Base-by-base conservation (phyloP, 163 green algal species). In the Chloromonas sp. region DNA sequence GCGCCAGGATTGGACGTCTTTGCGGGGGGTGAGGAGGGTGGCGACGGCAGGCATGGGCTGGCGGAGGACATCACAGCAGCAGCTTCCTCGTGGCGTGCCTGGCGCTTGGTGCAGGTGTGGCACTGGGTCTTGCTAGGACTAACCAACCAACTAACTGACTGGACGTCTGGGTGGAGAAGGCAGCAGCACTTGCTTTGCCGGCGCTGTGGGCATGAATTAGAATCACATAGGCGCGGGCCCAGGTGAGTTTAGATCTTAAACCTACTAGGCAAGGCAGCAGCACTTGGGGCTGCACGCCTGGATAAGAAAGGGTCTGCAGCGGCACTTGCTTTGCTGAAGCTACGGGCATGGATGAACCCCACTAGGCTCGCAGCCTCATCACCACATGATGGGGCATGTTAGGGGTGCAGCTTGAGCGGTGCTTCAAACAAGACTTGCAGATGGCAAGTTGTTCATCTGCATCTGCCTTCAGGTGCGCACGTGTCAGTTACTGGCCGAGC, bases 91-190 rank as follows among this genome's bases (percentile, higher is more conserved):
- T 92, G 93, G 79, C 84, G 87, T 0, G 87, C 90, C 0, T 96
- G 93, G 93, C 89, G 91, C 58, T 88, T 91, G 15, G 86, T 93
- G 60, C 87, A 92, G 87, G 88, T 93, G 81, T 14, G 76, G 2
- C 36, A 15, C 3, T 2, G 77, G 5, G 66, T 74, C 11, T 74
- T 5, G 5, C 5, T 74, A 36, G 36, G 36, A 36, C 36, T 36
- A 36, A 36, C 36, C 36, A 36, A 36, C 36, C 36, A 36, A 36
- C 36, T 36, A 36, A 36, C 36, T 36, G 36, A 36, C 36, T 36
- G 36, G 36, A 36, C 36, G 36, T 36, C 36, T 36, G 36, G 36
- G 36, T 36, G 36, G 36, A 36, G 36, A 36, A 36, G 36, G 36
- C 36, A 36, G 36, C 36, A 36, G 36, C 36, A 36, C 36, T 36